Base-by-base conservation (phyloP, 345 rosid species). In the Hibiscus mutabilis region DNA sequence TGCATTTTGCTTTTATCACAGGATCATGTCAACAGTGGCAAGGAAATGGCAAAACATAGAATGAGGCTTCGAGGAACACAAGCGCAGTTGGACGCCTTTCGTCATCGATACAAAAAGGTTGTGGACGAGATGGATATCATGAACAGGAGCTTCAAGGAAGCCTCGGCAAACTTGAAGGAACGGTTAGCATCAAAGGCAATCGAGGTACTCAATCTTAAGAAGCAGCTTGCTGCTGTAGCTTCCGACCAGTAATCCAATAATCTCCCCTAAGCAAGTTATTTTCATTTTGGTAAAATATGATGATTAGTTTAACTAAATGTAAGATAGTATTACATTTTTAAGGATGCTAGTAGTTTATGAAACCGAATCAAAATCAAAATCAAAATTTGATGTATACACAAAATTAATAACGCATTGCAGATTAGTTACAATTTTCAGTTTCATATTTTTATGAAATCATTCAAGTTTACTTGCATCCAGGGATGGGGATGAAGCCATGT, bases 31-130 rank as follows among this genome's bases (percentile, higher is more conserved):
- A 79, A 53, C 27, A 75, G 69, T 25, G 71, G 74, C 63, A 93
- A 78, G 75, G 90, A 84, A 66, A 89, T 55, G 73, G 90, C 96
- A 66, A 93, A 88, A 79, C 84, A 85, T 15, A 78, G 82, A 75
- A 91, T 91, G 93, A 85, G 87, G 77, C 87, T 89, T n/a, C 83
- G 81, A 13, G 89, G 97, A 77, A 85, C 91, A 5, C 94, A 91
- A 78, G 90, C 94, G 5, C 87, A 82, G 73, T 75, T 84, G 68
- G 94, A 89, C 40, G 93, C 93, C 15, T 60, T 82, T 25, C 78
- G 84, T 51, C 55, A 77, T 44, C 83, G 91, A 64, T 76, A 85
- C 85, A 74, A 76, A 47, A 81, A 86, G 79, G 74, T 80, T n/a
- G 68, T 87, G 68, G 76, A 76, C 21, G 92, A 85, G 73, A 56